Base-by-base conservation (phyloP, 2,329 filamentous ascomycete species). In the Hyphodiscus sp. region DNA sequence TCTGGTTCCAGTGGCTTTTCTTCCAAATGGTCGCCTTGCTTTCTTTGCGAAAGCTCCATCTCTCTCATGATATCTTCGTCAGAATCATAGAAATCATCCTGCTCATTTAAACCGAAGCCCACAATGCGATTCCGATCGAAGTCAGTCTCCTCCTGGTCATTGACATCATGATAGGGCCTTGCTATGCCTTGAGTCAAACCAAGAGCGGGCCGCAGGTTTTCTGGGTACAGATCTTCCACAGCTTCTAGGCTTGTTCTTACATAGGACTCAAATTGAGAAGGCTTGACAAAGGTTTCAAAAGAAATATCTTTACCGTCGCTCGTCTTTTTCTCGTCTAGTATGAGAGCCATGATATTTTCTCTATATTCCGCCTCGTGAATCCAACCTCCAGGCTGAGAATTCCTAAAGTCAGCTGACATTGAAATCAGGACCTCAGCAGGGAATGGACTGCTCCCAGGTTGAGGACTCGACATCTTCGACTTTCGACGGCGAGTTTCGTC, bases 331-430 rank as follows among this genome's bases (percentile, higher is more conserved):
- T 96, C 91, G 20, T 85, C 76, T 1, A 72, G 67, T 9, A 88
- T 80, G 20, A 95, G 74, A 23, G 79, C 72, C 29, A 74, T 70
- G 1, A 95, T 74, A 61, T 87, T 77, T 44, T 83, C 74, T 30
- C 82, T 76, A 65, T 86, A 92, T 65, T 96, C 91, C 46, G 89
- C 84, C 67, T 97, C 92, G 61, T 96, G 91, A 52, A 96, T 86
- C 92, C 94, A 99, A 0, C 83, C 85, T n/a, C 83, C 82, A n/a
- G 82, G 76, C 41, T 85, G 79, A 2, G 82, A 81, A 55, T 88
- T 79, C 50, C 91, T 80, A 30, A 83, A 76, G 68, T 94, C 87
- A 6, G 90, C 90, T 41, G 91, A 95, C 85, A 97, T 95, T 2
- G 90, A 89, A 2, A 95, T 80, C 54, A 97, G 72, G 4, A 83